Percentiles rank a stretch among this genome's conserved stretches.
These are phyloP conservation scores for Thraustotheca clavata DNA, from an alignment of 352 stramenopile species.

Conservation along the genomic window DNA sequence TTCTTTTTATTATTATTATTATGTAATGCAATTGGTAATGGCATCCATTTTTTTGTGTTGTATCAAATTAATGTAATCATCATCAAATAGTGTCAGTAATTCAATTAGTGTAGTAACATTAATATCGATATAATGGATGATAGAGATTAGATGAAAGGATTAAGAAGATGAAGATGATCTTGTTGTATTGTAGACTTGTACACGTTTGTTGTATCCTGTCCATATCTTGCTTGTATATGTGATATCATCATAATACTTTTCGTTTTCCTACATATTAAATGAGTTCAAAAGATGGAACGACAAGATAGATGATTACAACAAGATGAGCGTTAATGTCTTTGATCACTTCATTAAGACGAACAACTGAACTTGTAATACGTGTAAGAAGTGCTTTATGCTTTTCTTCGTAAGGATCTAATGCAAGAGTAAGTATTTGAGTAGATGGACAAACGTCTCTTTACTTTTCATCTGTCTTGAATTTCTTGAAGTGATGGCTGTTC, in stretches of 20 bases:
- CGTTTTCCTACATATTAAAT: conserved; percentile 48
- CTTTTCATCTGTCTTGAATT: not conserved
- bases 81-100: too few relatives aligned
- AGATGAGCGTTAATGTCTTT: conserved; percentile 82
- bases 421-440: not conserved
- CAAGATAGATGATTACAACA: conserved; percentile 33
- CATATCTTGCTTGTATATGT: conserved; percentile 69
- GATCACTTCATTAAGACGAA: conserved; percentile 66
- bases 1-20: too few relatives aligned
- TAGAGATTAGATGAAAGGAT: too few relatives aligned
- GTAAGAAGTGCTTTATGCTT: conserved; percentile 81
- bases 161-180: too few relatives aligned
- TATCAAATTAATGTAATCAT: too few relatives aligned
- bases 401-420: conserved; percentile 71
- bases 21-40: too few relatives aligned
- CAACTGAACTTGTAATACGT: conserved; percentile 67
- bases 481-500: not conserved
- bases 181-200: conserved; percentile 33
- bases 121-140: too few relatives aligned
- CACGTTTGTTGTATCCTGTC: conserved; percentile 74
- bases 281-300: not conserved
- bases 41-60: too few relatives aligned
- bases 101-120: too few relatives aligned
- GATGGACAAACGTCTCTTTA: not conserved
- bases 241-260: conserved; percentile 60